A percentile compares a stretch with the other conserved stretches of the same genome.
phyloP scores from a whole-genome alignment of 306 rosid species.

The Potentilla sterilis region DNA sequence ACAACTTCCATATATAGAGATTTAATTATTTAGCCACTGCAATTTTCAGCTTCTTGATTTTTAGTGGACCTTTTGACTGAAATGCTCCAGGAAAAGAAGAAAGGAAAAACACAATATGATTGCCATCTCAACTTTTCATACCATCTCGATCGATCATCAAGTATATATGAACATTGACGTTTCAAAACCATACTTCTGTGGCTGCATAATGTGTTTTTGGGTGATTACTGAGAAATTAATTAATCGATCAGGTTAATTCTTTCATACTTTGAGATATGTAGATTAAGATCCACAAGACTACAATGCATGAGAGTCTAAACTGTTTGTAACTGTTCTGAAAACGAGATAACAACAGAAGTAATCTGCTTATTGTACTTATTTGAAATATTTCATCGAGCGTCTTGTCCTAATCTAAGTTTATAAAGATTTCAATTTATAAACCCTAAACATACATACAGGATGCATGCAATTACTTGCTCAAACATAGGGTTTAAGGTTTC shows the following conservation, averaged over 20 bases:
- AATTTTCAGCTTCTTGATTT: conserved; percentile 23
- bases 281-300: neutral
- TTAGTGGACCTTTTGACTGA: conserved; percentile 30
- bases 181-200: neutral
- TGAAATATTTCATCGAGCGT: too few relatives aligned
- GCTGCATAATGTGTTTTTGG: neutral
- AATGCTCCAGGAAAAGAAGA: conserved; percentile 16
- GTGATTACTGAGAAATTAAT: neutral
- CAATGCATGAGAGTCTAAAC: neutral
- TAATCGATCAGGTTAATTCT: neutral
- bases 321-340: neutral
- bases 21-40: conserved; percentile 3
- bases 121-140: conserved; percentile 19
- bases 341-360: neutral
- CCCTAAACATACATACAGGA: neutral
- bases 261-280: neutral
- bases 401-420: too few relatives aligned
- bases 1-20: conserved; percentile 11
- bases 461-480: neutral
- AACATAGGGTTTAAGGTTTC: neutral
- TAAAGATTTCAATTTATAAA: too few relatives aligned
- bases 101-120: conserved; percentile 17
- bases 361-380: neutral
- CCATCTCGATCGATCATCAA: conserved; percentile 1
- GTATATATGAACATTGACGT: conserved; percentile 15